Conservation (phyloP, 805 yeast genomes). For the Candida arabinofermentans region DNA sequence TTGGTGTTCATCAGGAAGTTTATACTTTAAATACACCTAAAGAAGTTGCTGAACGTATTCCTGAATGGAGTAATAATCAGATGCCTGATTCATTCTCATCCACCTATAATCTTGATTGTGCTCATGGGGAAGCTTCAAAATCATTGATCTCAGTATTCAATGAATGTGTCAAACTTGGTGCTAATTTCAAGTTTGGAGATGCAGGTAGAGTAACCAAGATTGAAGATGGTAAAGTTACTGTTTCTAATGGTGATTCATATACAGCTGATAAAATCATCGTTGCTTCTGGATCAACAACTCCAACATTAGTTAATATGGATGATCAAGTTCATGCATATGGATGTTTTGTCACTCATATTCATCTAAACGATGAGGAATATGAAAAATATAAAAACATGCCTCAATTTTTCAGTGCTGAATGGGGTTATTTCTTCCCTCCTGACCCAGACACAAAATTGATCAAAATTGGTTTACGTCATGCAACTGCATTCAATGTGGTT, state of each 20-base stretch:
- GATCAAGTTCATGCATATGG: conserved; percentile 35
- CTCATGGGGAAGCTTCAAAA: conserved; percentile 27
- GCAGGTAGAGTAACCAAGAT: conserved; percentile 9
- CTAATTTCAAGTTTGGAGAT: conserved; percentile 18
- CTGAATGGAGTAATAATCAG: conserved; percentile 15
- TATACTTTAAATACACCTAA: conserved; percentile 10
- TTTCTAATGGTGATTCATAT: conserved; percentile 24
- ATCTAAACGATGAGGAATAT: conserved; percentile 33
- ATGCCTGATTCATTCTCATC: conserved; percentile 15
- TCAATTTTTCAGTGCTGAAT: conserved; percentile 38
- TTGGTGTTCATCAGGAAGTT: conserved; percentile 26
- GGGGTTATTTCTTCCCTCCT: conserved; percentile 47
- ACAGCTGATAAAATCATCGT: conserved; percentile 31
- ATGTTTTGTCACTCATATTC: conserved; percentile 34
- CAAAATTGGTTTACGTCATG: conserved; percentile 35
- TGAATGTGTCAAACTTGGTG: conserved; percentile 16
- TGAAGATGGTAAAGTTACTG: conserved; percentile 4
- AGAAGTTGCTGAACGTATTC: conserved; percentile 17
- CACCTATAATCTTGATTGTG: conserved; percentile 26
- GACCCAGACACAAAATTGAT: conserved; percentile 32
- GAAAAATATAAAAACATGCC: conserved; percentile 35
- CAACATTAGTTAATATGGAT: conserved; percentile 28
- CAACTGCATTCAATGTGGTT: conserved; percentile 26
- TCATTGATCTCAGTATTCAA: conserved; percentile 21
- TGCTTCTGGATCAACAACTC: conserved; percentile 37